Base-by-base conservation (phyloP, 1,139 yeast genomes). In the Suhomyces chickasaworum region DNA sequence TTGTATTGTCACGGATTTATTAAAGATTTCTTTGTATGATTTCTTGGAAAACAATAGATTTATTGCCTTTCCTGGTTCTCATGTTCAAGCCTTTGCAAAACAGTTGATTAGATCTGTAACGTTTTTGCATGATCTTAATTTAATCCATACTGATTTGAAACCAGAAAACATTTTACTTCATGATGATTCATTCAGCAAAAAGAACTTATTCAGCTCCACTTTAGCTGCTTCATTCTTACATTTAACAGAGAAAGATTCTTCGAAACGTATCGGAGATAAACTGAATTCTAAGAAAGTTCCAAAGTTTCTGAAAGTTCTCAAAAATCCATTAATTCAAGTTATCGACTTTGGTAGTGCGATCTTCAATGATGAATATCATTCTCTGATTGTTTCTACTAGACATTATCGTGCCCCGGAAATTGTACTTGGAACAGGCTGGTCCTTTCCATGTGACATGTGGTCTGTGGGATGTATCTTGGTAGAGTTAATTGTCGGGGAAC, bases 321-420 rank as follows among this genome's bases (percentile, higher is more conserved):
- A 77, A 42, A 83, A 87, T 60, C 96, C 98, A 1, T 77, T 83
- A 53, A 89, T 93, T 44, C 91, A 89, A 63, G 81, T 93, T 35
- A 95, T 95, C 55, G 99, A 95, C 68, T 95, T 93, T 66, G 99
- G 99, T 16, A 84, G 95, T 45, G 97, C 99, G 0, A 85, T 95
- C 6, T 95, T 93, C 59, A 80, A 88, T 59, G 96, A 91, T 64
- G 99, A 95, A 67, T 91, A 88, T 63, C 99, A 95, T 69, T 84
- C 95, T 8, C 83, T 86, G 31, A 84, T 95, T 21, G 97, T 95
- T 9, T 88, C 96, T 12, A 93, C 99, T 2, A 77, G 99, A 46
- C 99, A 95, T 66, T 95, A 95, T 66, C 75, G 99, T 47, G 99
- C 99, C 0, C 99, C 99, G 0, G 99, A 95, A 64, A 90, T 95